phyloP scores from a whole-genome alignment of 345 rosid genomes.

The Brassica cretica region DNA sequence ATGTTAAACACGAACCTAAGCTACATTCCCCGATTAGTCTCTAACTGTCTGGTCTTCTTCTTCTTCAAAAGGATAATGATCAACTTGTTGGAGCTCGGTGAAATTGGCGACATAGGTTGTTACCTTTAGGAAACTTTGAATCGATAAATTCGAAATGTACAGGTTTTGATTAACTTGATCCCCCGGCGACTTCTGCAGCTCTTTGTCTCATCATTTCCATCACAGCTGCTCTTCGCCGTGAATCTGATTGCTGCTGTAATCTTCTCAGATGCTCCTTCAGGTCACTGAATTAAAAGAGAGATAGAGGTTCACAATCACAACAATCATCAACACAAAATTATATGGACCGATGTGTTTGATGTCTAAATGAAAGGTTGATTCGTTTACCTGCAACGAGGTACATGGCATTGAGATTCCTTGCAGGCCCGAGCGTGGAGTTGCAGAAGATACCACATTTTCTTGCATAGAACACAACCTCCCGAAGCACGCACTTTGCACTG shows the following conservation, averaged over 20 bases:
- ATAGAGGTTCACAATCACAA: not conserved
- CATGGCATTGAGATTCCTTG: constrained; percentile 94
- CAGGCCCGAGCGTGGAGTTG: constrained; percentile 99
- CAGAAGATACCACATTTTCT: constrained; percentile 98
- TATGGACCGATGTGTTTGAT: constrained; percentile 1
- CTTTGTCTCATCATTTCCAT: constrained; percentile 99
- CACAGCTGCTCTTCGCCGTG: constrained; percentile 97
- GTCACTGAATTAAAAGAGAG: constrained; percentile 58
- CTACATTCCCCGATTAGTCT: constrained; percentile 33
- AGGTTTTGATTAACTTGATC: constrained; percentile 52
- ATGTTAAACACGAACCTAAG: constrained; percentile 23
- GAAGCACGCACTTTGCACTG: constrained; percentile 93
- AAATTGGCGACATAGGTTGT: not conserved
- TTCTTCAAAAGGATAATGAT: constrained; percentile 16
- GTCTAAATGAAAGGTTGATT: not conserved
- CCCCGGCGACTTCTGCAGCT: constrained; percentile 98
- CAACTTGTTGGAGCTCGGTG: constrained; percentile 9
- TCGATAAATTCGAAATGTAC: no score
- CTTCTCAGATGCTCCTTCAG: constrained; percentile 93
- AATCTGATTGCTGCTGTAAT: constrained; percentile 97
- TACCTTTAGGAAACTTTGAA: constrained; percentile 17
- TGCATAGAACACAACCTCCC: constrained; percentile 93
- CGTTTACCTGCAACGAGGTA: constrained; percentile 95
- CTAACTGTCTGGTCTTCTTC: constrained; percentile 19
- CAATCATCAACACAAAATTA: constrained; percentile 7